Conservation (phyloP, 345 rosid species). For the Turritis glabra region DNA sequence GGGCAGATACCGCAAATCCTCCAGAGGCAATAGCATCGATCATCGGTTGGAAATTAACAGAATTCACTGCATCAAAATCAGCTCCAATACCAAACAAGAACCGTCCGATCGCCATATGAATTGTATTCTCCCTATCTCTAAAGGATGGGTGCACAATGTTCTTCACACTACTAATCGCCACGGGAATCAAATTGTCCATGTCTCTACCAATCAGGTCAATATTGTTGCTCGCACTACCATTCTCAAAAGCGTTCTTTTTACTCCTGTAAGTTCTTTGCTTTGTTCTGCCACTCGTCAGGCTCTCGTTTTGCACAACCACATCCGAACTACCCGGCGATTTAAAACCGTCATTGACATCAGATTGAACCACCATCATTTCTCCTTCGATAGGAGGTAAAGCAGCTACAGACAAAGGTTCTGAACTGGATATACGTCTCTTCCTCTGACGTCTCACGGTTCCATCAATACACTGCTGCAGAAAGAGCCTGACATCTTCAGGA, state of each 20-base stretch:
- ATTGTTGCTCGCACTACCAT: conserved; percentile 33
- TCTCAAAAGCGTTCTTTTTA: conserved; percentile 49
- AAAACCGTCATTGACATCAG: conserved; percentile 42
- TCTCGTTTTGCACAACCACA: conserved; percentile 30
- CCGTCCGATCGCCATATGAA: conserved; percentile 61
- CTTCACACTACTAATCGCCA: conserved; percentile 37
- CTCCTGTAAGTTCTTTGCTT: conserved; percentile 40
- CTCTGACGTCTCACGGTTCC: conserved; percentile 66
- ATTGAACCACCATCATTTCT: conserved; percentile 35
- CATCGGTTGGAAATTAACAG: conserved; percentile 66
- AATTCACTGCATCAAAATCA: conserved; percentile 65
- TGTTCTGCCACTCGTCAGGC: conserved; percentile 2
- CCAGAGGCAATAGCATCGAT: conserved; percentile 65
- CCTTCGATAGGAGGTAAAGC: conserved; percentile 44
- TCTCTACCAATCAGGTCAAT: conserved; percentile 27
- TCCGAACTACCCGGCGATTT: conserved; percentile 13
- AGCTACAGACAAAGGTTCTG: conserved; percentile 45
- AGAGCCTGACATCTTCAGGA: conserved; percentile 57
- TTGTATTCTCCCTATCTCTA: conserved; percentile 40
- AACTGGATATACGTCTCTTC: conserved; percentile 60
- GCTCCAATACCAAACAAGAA: conserved; percentile 84
- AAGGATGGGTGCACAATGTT: conserved; percentile 28
- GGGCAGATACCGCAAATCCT: conserved; percentile 47
- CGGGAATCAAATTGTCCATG: conserved; percentile 35
- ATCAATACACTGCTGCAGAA: conserved; percentile 69